These are phyloP conservation scores for Paramecium biaurelia DNA, from an alignment of 73 alveolate genomes.

Conservation along the genomic window DNA sequence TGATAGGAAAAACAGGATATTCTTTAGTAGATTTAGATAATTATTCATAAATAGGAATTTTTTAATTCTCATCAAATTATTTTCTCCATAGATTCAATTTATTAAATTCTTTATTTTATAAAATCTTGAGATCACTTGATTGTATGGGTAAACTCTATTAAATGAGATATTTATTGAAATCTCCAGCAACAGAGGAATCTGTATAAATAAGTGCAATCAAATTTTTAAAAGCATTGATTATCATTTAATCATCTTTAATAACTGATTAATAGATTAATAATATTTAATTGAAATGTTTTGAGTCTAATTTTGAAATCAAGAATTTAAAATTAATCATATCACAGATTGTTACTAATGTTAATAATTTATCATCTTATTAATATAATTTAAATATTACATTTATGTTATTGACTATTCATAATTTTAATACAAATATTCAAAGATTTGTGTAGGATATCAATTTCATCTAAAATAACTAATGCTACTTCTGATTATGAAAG, in stretches of 20 bases:
- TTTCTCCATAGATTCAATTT: conserved; percentile 15
- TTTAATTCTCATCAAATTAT: neutral
- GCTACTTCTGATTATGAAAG: conserved; percentile 5
- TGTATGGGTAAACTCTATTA: neutral
- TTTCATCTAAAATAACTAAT: neutral
- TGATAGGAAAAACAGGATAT: neutral
- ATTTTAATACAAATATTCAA: neutral
- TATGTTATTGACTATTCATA: neutral
- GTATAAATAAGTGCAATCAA: neutral
- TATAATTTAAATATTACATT: neutral
- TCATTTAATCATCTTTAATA: neutral
- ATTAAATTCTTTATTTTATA: neutral
- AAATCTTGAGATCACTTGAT: neutral
- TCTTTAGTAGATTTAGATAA: neutral
- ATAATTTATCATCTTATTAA: neutral
- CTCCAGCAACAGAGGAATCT: neutral
- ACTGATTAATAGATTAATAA: neutral
- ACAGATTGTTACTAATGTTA: neutral
- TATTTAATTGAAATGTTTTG: neutral
- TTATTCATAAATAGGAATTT: neutral
- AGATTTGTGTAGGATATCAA: neutral
- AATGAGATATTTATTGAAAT: neutral
- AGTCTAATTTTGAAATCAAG: neutral
- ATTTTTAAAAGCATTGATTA: neutral
- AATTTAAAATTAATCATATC: neutral